These are phyloP conservation scores for Cytidiella melzeri DNA, from an alignment of 768 basidiomycete genomes.

Conservation along the genomic window DNA sequence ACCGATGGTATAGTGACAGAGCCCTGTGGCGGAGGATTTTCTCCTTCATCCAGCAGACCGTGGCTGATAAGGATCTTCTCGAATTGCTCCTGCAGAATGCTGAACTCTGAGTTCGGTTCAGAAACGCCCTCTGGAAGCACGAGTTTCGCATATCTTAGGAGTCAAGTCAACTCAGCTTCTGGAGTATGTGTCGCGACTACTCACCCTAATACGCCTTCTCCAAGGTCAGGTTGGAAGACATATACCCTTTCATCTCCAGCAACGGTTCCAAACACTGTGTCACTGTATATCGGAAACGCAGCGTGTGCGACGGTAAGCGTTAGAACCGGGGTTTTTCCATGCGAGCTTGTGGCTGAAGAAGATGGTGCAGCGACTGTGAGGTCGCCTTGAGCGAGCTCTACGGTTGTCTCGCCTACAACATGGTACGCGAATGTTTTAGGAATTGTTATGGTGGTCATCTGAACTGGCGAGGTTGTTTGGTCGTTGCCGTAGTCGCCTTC, in stretches of 20 bases:
- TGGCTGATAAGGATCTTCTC: slow-evolving; percentile 20
- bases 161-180: not conserved
- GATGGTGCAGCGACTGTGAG: slow-evolving; percentile 15
- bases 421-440: slow-evolving; percentile 15
- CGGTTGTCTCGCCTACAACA: slow-evolving; percentile 15
- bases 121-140: slow-evolving; percentile 10
- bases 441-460: slow-evolving; percentile 9
- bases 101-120: slow-evolving; percentile 7
- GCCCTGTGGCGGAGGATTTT: not conserved
- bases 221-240: slow-evolving; percentile 10
- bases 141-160: slow-evolving; percentile 8
- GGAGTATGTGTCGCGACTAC: not conserved
- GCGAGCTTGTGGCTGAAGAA: not conserved
- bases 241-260: slow-evolving; percentile 12
- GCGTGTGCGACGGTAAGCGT: slow-evolving; percentile 10
- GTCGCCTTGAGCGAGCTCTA: slow-evolving; percentile 15
- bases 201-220: slow-evolving; percentile 10
- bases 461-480: too few species aligned
- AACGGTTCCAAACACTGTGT: slow-evolving; percentile 12
- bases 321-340: slow-evolving; percentile 5
- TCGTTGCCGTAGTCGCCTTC: not conserved
- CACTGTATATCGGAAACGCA: slow-evolving; percentile 11
- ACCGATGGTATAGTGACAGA: slow-evolving; percentile 8
- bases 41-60: slow-evolving; percentile 15
- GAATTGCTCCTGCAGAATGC: slow-evolving; percentile 12